Evolutionary conservation across 2,329 filamentous ascomycete species (phyloP).

Genomic region (Penicillium sp.): DNA sequence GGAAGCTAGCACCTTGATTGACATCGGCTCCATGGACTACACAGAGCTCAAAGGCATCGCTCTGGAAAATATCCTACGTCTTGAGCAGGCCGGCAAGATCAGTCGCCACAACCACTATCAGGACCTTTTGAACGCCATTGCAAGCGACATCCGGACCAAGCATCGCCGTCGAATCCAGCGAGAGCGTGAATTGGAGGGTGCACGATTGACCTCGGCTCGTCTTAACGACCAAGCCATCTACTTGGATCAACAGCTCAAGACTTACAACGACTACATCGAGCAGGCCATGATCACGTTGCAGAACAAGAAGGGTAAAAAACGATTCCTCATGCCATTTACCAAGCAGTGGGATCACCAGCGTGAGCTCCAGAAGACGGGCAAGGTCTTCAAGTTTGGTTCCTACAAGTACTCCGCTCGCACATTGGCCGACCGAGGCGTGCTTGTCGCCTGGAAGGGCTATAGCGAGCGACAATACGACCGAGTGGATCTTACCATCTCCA

Average conservation of each 20-base stretch:
- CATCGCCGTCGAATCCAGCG: constrained; percentile 89
- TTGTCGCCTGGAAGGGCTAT: constrained; percentile 88
- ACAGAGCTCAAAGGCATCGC: constrained; percentile 89
- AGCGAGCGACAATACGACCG: constrained; percentile 82
- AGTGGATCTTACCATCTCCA: constrained; percentile 90
- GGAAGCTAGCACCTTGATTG: constrained; percentile 78
- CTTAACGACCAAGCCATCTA: constrained; percentile 72
- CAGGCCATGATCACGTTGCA: constrained; percentile 96
- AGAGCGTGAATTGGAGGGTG: constrained; percentile 78
- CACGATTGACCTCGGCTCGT: constrained; percentile 50
- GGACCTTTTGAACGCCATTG: constrained; percentile 96
- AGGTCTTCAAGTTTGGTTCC: constrained; percentile 94
- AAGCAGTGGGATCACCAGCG: constrained; percentile 99
- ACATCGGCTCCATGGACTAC: constrained; percentile 87
- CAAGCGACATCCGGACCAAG: constrained; percentile 95
- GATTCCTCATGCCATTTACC: constrained; percentile 93
- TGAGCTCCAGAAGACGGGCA: constrained; percentile 87
- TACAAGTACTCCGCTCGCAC: constrained; percentile 95
- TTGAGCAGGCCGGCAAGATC: constrained; percentile 86
- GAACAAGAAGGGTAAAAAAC: constrained; percentile 93
- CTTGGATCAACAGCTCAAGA: constrained; percentile 92
- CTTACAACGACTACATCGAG: constrained; percentile 98
- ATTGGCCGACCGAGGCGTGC: constrained; percentile 87
- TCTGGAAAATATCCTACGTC: constrained; percentile 86
- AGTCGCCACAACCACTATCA: constrained; percentile 89